A percentile compares a stretch with the other conserved stretches of the same genome.
Conservation (phyloP, 2,329 filamentous ascomycete genomes). For the Dothideomycetes sp. region DNA sequence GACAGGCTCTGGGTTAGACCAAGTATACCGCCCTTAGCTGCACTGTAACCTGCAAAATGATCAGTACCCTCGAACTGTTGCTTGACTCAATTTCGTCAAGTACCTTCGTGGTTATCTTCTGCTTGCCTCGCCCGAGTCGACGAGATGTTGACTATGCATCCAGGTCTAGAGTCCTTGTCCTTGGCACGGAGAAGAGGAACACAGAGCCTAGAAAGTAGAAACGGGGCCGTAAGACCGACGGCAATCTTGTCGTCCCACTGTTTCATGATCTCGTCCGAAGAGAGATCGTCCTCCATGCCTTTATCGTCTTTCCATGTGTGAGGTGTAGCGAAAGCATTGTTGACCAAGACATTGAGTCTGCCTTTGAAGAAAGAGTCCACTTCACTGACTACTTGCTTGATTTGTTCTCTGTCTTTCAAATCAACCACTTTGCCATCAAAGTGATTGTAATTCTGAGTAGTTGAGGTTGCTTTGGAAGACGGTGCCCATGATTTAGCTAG, state of each 20-base stretch:
- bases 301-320: constrained; percentile 11
- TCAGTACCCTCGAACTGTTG: too few species aligned
- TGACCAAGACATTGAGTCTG: constrained; percentile 34
- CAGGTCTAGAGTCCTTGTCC: background rate
- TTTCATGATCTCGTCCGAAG: constrained; percentile 8
- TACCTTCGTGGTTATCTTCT: constrained; percentile 42
- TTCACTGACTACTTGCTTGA: constrained; percentile 23
- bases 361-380: constrained; percentile 28
- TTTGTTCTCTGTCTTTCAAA: constrained; percentile 24
- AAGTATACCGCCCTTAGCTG: constrained; percentile 43
- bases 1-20: constrained; percentile 43
- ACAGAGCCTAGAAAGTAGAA: constrained; percentile 15
- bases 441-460: background rate
- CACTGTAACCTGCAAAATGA: too few species aligned
- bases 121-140: constrained; percentile 42
- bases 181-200: constrained; percentile 20
- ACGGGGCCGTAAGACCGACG: constrained; percentile 28
- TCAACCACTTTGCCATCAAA: constrained; percentile 17
- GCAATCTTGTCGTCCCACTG: constrained; percentile 16
- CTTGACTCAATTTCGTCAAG: too few species aligned
- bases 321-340: constrained; percentile 28
- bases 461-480: background rate
- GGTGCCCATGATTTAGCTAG: constrained; percentile 17
- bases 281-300: constrained; percentile 11
- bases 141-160: constrained; percentile 38